Conservation (phyloP, 345 rosid species). For the Streptanthus diversifolius region DNA sequence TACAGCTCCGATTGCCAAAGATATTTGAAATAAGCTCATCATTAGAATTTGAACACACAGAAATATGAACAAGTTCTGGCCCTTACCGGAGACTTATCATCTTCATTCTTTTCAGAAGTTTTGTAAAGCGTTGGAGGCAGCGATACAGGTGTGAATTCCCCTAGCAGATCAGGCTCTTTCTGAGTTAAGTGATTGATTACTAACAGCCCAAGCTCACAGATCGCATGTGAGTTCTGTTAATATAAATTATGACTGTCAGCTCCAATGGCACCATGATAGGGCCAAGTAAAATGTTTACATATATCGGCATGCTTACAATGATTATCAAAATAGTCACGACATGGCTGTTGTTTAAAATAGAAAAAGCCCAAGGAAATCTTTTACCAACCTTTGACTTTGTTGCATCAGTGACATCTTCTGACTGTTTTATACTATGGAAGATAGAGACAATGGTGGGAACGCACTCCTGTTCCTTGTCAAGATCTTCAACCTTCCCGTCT, state of each 20-base stretch:
- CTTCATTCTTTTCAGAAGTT: constrained; percentile 54
- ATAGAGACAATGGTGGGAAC: constrained; percentile 47
- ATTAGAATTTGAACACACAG: background rate
- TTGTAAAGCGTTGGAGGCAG: constrained; percentile 70
- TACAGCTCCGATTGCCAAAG: constrained; percentile 16
- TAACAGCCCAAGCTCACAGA: constrained; percentile 85
- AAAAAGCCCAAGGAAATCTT: constrained; percentile 12
- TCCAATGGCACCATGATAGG: background rate
- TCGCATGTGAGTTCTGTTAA: constrained; percentile 83
- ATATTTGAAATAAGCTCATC: background rate
- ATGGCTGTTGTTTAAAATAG: background rate
- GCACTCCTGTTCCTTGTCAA: constrained; percentile 55
- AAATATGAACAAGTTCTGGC: background rate
- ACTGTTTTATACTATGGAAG: constrained; percentile 58
- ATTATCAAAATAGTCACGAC: background rate
- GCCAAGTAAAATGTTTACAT: background rate
- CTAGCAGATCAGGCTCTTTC: constrained; percentile 48
- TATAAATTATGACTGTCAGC: constrained; percentile 28
- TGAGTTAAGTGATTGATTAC: constrained; percentile 52
- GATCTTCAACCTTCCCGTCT: constrained; percentile 65
- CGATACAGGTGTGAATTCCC: constrained; percentile 37
- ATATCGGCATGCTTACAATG: background rate
- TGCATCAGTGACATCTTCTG: constrained; percentile 70
- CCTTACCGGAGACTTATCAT: constrained; percentile 55
- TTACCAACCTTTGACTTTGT: constrained; percentile 71